Evolutionary conservation across 176 grass and related monocot species (phyloP).

Genomic region (Oryza rufipogon): DNA sequence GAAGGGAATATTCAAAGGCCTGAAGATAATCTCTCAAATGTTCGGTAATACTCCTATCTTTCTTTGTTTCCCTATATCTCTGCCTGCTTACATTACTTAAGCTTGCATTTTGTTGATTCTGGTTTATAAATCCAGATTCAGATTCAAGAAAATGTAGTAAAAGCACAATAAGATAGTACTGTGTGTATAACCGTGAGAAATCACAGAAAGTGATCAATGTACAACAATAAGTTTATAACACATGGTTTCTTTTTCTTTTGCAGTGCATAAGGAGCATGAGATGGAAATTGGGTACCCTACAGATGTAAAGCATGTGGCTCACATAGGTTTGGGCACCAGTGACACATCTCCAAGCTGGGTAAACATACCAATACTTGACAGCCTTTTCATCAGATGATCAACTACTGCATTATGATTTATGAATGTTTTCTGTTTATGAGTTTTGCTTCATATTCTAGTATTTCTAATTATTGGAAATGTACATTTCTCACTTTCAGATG

Average conservation of each 20-base stretch:
- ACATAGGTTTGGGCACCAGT: constrained; percentile 74
- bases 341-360: constrained; percentile 80
- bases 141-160: not conserved
- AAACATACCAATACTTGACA: constrained; percentile 42
- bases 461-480: not conserved
- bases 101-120: not conserved
- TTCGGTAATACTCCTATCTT: constrained; percentile 61
- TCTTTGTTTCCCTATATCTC: not conserved
- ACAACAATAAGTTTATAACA: not conserved
- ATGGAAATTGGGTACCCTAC: constrained; percentile 96
- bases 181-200: not conserved
- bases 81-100: not conserved
- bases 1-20: constrained; percentile 86
- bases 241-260: constrained; percentile 17
- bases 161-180: not conserved
- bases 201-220: not conserved
- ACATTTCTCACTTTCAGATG: constrained; percentile 55
- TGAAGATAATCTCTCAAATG: constrained; percentile 87
- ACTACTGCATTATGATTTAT: not conserved
- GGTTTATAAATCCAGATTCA: not conserved
- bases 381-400: not conserved
- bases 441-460: not conserved
- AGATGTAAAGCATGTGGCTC: constrained; percentile 90
- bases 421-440: not conserved
- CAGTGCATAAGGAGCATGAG: constrained; percentile 85